phyloP scores from a whole-genome alignment of 306 rosid genomes.

The Citrullus colocynthis region DNA sequence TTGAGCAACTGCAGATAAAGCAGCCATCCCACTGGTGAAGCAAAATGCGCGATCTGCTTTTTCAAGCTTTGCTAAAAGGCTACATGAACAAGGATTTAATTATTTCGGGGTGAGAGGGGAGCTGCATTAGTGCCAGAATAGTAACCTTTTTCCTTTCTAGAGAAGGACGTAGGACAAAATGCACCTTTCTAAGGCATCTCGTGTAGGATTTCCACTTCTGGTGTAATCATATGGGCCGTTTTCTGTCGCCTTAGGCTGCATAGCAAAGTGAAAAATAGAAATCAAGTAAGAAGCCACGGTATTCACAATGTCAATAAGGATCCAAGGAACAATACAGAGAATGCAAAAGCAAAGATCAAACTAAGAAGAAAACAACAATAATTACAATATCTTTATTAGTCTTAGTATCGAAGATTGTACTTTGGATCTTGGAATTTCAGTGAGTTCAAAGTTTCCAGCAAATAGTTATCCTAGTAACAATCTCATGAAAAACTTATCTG shows the following conservation, averaged over 20 bases:
- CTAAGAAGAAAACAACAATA: neutral
- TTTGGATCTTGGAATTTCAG: neutral
- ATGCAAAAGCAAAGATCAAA: neutral
- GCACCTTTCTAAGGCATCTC: slow-evolving; percentile 79
- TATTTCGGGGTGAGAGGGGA: neutral
- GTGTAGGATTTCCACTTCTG: slow-evolving; percentile 89
- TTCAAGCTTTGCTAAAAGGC: slow-evolving; percentile 75
- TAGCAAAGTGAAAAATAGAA: neutral
- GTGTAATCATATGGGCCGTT: slow-evolving; percentile 90
- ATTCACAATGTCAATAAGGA: neutral
- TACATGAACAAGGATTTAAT: slow-evolving; percentile 20
- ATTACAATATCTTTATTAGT: neutral
- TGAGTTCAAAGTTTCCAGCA: neutral
- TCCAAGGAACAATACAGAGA: neutral
- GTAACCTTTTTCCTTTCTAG: neutral
- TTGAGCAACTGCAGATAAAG: slow-evolving; percentile 67
- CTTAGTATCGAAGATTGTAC: neutral
- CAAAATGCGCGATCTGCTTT: slow-evolving; percentile 88
- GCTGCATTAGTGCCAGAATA: neutral
- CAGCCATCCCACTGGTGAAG: slow-evolving; percentile 98
- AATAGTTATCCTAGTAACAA: neutral
- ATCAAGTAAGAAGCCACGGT: slow-evolving; percentile 1
- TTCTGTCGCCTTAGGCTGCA: slow-evolving; percentile 79
- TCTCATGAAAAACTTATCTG: neutral
- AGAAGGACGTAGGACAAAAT: slow-evolving; percentile 5